phyloP scores from a whole-genome alignment of 2,329 filamentous ascomycete species.

The Aspergillus felis region DNA sequence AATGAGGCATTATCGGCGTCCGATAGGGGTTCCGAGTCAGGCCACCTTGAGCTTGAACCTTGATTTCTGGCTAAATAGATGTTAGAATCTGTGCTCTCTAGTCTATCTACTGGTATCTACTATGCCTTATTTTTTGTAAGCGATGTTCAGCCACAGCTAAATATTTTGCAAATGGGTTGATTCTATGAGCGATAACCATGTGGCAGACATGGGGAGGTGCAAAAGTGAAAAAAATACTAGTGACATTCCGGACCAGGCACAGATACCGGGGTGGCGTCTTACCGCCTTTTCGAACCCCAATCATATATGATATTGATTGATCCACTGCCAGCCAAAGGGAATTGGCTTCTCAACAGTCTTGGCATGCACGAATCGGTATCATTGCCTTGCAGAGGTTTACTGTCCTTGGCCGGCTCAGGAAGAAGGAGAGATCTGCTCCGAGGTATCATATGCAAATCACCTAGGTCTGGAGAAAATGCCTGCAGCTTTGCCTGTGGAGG shows the following conservation, averaged over 20 bases:
- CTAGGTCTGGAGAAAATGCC: background rate
- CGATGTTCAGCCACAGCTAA: background rate
- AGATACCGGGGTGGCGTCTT: constrained; percentile 4
- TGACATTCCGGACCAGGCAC: background rate
- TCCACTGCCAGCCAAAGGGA: constrained; percentile 1
- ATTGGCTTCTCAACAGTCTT: constrained; percentile 15
- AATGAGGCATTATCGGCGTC: background rate
- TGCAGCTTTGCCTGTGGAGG: background rate
- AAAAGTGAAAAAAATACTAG: background rate
- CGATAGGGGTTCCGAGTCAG: background rate
- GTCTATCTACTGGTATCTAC: no score
- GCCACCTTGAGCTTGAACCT: background rate
- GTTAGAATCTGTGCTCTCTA: no score
- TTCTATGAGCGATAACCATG: background rate
- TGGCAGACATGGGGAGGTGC: background rate
- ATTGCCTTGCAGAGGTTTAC: background rate
- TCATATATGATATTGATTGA: background rate
- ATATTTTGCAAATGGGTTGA: background rate
- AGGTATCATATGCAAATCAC: background rate
- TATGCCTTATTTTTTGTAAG: no score
- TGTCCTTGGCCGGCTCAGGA: background rate
- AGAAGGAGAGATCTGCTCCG: background rate
- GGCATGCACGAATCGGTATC: background rate
- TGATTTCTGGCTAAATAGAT: no score
- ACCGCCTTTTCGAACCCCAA: constrained; percentile 9